phyloP scores from a whole-genome alignment of 768 basidiomycete species.

The Naganishia kalamii region DNA sequence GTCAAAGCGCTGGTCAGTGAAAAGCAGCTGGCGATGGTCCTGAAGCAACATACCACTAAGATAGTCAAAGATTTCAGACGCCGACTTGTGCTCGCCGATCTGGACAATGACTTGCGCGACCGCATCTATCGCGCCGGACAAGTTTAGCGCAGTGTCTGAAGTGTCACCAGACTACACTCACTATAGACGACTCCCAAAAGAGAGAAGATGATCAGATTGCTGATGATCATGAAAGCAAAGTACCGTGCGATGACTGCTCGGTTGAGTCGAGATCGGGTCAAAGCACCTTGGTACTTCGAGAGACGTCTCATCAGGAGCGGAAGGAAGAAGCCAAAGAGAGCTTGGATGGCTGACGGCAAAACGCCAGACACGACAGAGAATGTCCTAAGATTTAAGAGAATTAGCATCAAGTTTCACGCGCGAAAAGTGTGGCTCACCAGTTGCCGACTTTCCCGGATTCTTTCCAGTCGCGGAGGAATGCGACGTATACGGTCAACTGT shows the following conservation, averaged over 20 bases:
- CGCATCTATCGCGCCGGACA: slow-evolving; percentile 15
- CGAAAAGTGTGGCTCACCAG: slow-evolving; percentile 35
- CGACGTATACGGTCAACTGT: slow-evolving; percentile 60
- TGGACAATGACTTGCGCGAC: slow-evolving; percentile 30
- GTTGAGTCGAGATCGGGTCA: slow-evolving; percentile 50
- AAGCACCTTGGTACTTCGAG: slow-evolving; percentile 61
- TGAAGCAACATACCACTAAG: slow-evolving; percentile 33
- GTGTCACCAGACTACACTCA: slow-evolving; percentile 46
- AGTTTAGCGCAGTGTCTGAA: background rate
- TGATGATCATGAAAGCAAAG: slow-evolving; percentile 87
- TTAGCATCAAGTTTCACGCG: background rate
- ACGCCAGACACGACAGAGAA: slow-evolving; percentile 89
- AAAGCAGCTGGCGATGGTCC: background rate
- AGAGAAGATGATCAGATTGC: slow-evolving; percentile 89
- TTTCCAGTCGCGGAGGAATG: slow-evolving; percentile 70
- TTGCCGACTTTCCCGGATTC: slow-evolving; percentile 53
- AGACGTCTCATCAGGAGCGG: slow-evolving; percentile 87
- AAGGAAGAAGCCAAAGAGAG: slow-evolving; percentile 80
- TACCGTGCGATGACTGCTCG: slow-evolving; percentile 88
- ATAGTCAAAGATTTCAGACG: slow-evolving; percentile 18
- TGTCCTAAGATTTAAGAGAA: slow-evolving; percentile 42
- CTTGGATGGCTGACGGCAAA: slow-evolving; percentile 79
- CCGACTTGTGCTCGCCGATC: slow-evolving; percentile 19
- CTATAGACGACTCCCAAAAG: slow-evolving; percentile 82
- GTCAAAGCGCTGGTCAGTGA: background rate